These are phyloP conservation scores for Myriangium duriaei DNA, from an alignment of 2,329 filamentous ascomycete species.

Conservation along the genomic window DNA sequence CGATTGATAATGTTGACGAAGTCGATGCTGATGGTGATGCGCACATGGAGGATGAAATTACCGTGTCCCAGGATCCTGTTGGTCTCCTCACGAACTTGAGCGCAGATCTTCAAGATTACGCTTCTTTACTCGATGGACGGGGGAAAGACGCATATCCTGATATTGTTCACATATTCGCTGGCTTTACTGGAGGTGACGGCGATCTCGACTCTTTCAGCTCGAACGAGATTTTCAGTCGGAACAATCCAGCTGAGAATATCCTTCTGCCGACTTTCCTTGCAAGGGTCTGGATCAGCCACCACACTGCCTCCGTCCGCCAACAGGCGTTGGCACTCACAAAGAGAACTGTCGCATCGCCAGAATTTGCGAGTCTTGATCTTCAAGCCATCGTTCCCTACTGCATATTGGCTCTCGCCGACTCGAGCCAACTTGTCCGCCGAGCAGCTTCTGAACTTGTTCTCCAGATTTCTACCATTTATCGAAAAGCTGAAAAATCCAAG, in stretches of 20 bases:
- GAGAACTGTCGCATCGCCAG: constrained; percentile 40
- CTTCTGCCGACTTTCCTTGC: constrained; percentile 43
- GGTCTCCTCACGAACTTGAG: neutral
- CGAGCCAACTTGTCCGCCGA: constrained; percentile 61
- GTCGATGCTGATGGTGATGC: neutral
- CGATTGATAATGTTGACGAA: neutral
- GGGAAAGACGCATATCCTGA: neutral
- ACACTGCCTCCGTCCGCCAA: constrained; percentile 55
- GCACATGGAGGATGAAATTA: neutral
- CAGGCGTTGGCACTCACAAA: constrained; percentile 57
- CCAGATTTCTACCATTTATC: constrained; percentile 41
- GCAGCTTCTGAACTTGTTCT: constrained; percentile 58
- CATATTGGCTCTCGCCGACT: constrained; percentile 60
- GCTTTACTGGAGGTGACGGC: neutral
- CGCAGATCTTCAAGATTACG: neutral
- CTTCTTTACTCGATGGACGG: neutral
- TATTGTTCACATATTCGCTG: neutral
- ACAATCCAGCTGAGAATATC: neutral
- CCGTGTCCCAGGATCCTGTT: neutral
- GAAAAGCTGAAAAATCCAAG: constrained; percentile 20
- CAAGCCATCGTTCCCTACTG: constrained; percentile 77
- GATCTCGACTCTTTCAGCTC: neutral
- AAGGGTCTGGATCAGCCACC: constrained; percentile 59
- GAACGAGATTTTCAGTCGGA: neutral
- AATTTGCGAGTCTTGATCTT: constrained; percentile 47